Evolutionary conservation across 345 rosid species (phyloP).

Genomic region (Garcia nutans): DNA sequence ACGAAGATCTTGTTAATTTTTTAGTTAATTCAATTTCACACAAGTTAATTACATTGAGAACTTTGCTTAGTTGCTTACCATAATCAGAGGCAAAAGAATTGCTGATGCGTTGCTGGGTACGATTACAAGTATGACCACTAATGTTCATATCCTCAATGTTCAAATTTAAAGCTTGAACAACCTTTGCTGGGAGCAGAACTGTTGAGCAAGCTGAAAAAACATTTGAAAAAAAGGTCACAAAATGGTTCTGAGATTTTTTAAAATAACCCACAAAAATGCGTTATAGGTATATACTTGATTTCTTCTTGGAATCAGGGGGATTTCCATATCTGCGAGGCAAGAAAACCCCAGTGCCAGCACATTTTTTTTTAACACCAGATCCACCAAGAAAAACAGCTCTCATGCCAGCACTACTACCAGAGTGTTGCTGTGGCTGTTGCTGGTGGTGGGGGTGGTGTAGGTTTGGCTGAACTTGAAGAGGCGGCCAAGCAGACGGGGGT

Average conservation of each 20-base stretch:
- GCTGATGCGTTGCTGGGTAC: slow-evolving; percentile 23
- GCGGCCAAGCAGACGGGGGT: slow-evolving; percentile 43
- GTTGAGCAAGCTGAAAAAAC: slow-evolving; percentile 16
- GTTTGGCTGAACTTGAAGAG: slow-evolving; percentile 21
- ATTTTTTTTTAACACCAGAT: slow-evolving; percentile 29
- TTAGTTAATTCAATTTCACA: too few species aligned
- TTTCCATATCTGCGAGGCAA: slow-evolving; percentile 34
- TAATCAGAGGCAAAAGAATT: slow-evolving; percentile 31
- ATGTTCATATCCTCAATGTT: slow-evolving; percentile 18
- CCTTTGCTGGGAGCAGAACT: slow-evolving; percentile 19
- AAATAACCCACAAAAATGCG: too few species aligned
- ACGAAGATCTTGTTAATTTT: too few species aligned
- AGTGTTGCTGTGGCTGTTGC: slow-evolving; percentile 10
- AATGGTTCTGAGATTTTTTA: not conserved
- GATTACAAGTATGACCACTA: not conserved
- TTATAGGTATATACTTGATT: slow-evolving; percentile 6
- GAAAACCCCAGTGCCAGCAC: slow-evolving; percentile 37
- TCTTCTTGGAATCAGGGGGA: slow-evolving; percentile 25
- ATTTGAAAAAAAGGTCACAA: not conserved
- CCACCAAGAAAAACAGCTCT: slow-evolving; percentile 41
- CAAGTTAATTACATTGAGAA: too few species aligned
- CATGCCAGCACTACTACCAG: slow-evolving; percentile 11
- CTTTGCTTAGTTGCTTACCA: slow-evolving; percentile 24
- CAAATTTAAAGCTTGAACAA: slow-evolving; percentile 27
- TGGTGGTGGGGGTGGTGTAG: slow-evolving; percentile 7